Evolutionary conservation across 2,329 filamentous ascomycete genomes (phyloP).

Genomic region (Talaromyces sp.): DNA sequence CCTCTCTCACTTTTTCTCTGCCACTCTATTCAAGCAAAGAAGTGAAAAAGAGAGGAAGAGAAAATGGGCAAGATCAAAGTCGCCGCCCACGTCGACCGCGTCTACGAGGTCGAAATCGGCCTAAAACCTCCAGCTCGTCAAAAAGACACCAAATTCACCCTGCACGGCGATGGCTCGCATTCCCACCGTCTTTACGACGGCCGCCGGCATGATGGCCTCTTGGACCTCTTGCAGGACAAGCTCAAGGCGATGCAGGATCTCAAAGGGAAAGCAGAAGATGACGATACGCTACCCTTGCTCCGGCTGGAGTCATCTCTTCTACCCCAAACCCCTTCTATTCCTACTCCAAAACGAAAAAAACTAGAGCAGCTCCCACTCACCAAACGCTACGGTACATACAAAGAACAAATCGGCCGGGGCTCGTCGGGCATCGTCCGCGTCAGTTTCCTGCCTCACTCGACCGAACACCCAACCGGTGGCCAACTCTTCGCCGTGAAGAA

Average conservation of each 20-base stretch:
- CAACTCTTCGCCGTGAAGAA: constrained; percentile 92
- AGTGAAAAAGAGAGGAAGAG: background rate
- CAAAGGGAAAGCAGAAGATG: background rate
- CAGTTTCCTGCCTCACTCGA: constrained; percentile 78
- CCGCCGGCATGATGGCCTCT: constrained; percentile 7
- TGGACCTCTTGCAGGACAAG: constrained; percentile 12
- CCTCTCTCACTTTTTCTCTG: background rate
- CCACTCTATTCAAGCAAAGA: background rate
- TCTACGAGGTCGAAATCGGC: constrained; percentile 7
- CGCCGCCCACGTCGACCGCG: constrained; percentile 2
- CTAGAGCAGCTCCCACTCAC: background rate
- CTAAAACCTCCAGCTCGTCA: constrained; percentile 1
- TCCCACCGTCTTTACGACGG: constrained; percentile 12
- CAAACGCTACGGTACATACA: constrained; percentile 9
- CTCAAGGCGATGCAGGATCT: constrained; percentile 4
- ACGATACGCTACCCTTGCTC: background rate
- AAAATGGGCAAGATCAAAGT: constrained; percentile 9
- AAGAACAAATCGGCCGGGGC: constrained; percentile 64
- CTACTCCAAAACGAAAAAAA: background rate
- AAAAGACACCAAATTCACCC: constrained; percentile 6
- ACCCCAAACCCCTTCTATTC: background rate
- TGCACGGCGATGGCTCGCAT: constrained; percentile 6
- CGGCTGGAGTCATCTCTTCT: background rate
- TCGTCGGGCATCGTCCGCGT: constrained; percentile 88
- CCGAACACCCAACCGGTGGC: constrained; percentile 57